A percentile compares a stretch with the other conserved stretches of the same genome.
phyloP scores from a whole-genome alignment of 1,139 yeast genomes.

The Geotrichum cucujoidarum region DNA sequence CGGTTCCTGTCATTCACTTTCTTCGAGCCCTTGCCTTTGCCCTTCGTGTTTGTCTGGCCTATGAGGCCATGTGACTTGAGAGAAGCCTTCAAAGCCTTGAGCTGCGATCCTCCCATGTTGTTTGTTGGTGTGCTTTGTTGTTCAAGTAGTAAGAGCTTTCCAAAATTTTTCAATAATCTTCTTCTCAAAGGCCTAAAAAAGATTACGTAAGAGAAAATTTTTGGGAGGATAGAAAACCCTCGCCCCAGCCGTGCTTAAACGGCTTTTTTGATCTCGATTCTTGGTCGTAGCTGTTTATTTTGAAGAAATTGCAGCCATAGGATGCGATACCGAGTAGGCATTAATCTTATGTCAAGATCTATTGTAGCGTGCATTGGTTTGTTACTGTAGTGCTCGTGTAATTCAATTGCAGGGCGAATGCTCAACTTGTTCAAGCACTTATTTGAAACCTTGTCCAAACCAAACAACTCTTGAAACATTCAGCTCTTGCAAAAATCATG shows the following conservation, averaged over 20 bases:
- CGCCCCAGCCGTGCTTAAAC: slow-evolving; percentile 6
- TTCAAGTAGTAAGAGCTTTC: neutral
- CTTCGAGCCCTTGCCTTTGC: slow-evolving; percentile 44
- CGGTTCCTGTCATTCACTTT: slow-evolving; percentile 58
- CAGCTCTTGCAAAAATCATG: no score
- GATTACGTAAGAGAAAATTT: neutral
- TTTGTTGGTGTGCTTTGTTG: neutral
- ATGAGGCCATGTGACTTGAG: slow-evolving; percentile 73
- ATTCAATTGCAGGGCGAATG: no score
- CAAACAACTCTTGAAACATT: no score
- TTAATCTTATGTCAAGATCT: no score
- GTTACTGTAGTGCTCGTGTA: no score
- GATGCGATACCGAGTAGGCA: no score
- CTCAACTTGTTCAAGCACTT: no score
- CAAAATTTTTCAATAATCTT: neutral
- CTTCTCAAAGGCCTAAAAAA: slow-evolving; percentile 5
- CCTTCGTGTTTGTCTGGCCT: slow-evolving; percentile 68
- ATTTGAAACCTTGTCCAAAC: no score
- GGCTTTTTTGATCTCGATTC: no score
- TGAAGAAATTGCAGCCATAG: no score
- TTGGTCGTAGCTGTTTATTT: no score
- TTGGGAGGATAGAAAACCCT: slow-evolving; percentile 11
- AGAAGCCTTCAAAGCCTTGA: slow-evolving; percentile 74
- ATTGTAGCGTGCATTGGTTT: no score
- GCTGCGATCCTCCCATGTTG: slow-evolving; percentile 82